Evolutionary conservation across 257 asterid genomes (phyloP), one percentile per base, ranked within the genome.

Genomic region (Ligustrum vulgare): DNA sequence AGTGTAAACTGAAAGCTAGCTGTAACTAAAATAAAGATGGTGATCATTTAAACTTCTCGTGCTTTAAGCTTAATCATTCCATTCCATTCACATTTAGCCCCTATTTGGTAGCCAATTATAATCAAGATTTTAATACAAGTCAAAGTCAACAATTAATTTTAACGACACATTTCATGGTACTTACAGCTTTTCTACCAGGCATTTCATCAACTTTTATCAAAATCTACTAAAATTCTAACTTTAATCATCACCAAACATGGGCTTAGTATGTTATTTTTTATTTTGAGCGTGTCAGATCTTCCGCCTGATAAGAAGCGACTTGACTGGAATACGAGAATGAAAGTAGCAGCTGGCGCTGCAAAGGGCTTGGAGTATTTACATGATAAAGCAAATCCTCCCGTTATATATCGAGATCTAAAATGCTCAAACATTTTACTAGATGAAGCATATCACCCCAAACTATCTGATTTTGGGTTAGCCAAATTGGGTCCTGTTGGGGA

Each of bases 291-390:
- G 78, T 28, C 89, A 91, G 97, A 89, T 80, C 90, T 86, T 80
- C 84, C 88, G 36, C 92, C 89, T 1, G 90, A 88, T 77, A 87
- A 82, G 78, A 78, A 69, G 35, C 88, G 83, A 41, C 90, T 90
- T 0, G 94, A 90, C 72, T 92, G 96, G 97, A 91, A 87, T 76
- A 86, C 91, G 8, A 83, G 97, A 76, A 91, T 91, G 96, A 90
- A 87, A 83, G 81, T 88, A 68, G 97, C 94, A 45, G 89, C 89
- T 6, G 96, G 94, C 62, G 94, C 91, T 60, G 93, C 97, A 23
- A 86, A 84, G 78, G 93, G 94, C 68, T 88, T 92, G 84, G 96
- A 87, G 80, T 90, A 88, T 81, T 78, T 92, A 78, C 97, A 92
- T 20, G 94, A 88, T 73, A 85, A 80, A 82, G 93, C 89, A 3